A percentile compares a stretch with the other conserved stretches of the same genome.
Evolutionary conservation across 1,284 basidiomycete species (phyloP).

Genomic region (Vanrija sp.): DNA sequence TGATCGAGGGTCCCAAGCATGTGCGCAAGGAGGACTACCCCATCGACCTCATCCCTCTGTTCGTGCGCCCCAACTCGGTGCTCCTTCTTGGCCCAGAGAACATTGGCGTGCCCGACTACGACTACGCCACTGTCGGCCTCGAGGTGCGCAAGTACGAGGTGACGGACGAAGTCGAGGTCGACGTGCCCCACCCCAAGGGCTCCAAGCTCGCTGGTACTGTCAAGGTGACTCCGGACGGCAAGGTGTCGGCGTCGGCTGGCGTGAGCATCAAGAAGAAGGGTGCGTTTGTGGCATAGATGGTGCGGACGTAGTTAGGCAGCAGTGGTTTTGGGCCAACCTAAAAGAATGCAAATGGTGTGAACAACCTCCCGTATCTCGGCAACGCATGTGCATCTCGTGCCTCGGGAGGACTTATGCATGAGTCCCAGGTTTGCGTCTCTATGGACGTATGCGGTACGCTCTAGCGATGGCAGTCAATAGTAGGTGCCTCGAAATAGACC

Average conservation of each 20-base stretch:
- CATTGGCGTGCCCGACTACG: constrained; percentile 62
- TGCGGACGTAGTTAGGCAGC: too few species aligned
- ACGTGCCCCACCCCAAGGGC: constrained; percentile 50
- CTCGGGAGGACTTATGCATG: too few species aligned
- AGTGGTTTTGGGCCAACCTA: too few species aligned
- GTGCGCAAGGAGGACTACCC: constrained; percentile 35
- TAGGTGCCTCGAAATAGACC: too few species aligned
- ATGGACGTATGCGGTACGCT: too few species aligned
- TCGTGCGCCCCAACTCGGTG: constrained; percentile 60
- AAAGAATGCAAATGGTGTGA: too few species aligned
- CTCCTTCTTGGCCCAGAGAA: constrained; percentile 58
- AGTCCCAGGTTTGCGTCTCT: too few species aligned
- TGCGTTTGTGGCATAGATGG: too few species aligned
- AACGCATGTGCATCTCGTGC: too few species aligned
- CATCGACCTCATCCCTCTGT: constrained; percentile 57
- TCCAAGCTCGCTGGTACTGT: constrained; percentile 26
- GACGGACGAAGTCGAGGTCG: constrained; percentile 48
- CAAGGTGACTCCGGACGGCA: constrained; percentile 18
- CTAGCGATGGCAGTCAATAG: too few species aligned
- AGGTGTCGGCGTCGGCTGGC: constrained; percentile 4
- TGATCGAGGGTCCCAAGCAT: constrained; percentile 32
- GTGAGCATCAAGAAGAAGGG: too few species aligned
- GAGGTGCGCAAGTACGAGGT: constrained; percentile 58
- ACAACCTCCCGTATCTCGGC: too few species aligned
- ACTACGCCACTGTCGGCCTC: constrained; percentile 54